Evolutionary conservation across 2,329 filamentous ascomycete genomes (phyloP).

Genomic region (Pseudofabraea citricarpa): DNA sequence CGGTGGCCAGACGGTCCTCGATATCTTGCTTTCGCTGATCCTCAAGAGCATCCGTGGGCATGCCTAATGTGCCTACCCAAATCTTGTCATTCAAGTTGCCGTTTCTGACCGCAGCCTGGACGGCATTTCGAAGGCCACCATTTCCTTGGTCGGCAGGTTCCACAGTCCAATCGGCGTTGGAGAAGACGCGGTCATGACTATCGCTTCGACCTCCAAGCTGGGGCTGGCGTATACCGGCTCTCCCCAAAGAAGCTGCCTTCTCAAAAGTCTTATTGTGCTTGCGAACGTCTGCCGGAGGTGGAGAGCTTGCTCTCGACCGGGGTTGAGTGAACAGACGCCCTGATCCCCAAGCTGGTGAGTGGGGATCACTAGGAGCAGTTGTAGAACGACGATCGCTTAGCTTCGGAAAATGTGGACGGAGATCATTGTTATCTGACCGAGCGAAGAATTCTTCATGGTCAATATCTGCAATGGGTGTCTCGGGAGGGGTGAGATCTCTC

Average conservation of each 20-base stretch:
- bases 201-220: constrained; percentile 48
- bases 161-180: constrained; percentile 76
- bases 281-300: constrained; percentile 71
- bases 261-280: constrained; percentile 56
- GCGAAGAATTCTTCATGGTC: constrained; percentile 43
- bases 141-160: constrained; percentile 88
- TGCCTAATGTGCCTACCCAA: constrained; percentile 91
- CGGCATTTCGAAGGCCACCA: constrained; percentile 83
- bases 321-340: constrained; percentile 52
- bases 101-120: constrained; percentile 69
- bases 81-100: constrained; percentile 69
- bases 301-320: constrained; percentile 65
- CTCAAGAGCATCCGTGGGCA: constrained; percentile 83
- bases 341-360: constrained; percentile 70
- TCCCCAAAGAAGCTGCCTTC: constrained; percentile 53
- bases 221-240: constrained; percentile 54
- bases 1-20: constrained; percentile 71
- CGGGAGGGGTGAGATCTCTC: constrained; percentile 26
- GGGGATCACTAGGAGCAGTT: constrained; percentile 65
- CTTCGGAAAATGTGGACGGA: constrained; percentile 51
- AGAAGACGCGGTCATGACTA: constrained; percentile 66
- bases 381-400: constrained; percentile 44
- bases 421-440: constrained; percentile 46
- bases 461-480: constrained; percentile 30
- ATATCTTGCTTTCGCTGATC: constrained; percentile 77